Base-by-base conservation (phyloP, 257 asterid genomes). In the Rauvolfia tetraphylla region DNA sequence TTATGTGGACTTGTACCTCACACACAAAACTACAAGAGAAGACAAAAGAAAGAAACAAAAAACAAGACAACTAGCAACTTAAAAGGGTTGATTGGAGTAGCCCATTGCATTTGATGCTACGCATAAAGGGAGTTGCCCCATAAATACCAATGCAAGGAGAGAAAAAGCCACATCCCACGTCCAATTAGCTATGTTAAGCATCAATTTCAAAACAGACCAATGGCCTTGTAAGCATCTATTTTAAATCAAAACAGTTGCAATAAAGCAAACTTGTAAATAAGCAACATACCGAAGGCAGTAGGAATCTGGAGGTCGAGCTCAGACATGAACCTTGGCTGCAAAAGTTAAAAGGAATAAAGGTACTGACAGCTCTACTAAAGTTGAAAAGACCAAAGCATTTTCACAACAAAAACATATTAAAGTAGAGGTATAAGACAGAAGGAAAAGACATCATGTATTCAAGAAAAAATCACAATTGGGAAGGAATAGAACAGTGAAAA, bases 321-420 rank as follows among this genome's bases (percentile, higher is more conserved):
- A 88, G 97, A 91, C 97, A 91, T 91, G 93, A 91, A 91, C 80
- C 75, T 84, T 74, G 83, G 85, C 86, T 84, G 91, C 78, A 74
- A 72, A 49, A 48, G 11, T 72, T 12, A 33, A 72, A 36, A 53
- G 66, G 63, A 46, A 51, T 1, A 23, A 4, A 72, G 25, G 39
- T 71, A 23, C 70, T 39, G 41, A 71, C 25, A 15, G 33, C 14
- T 46, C 41, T 48, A 31, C 7, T 25, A 49, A 54, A 71, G 29
- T 29, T 5, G 36, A 31, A 71, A 69, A 69, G n/a, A 70, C 74
- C 38, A 70, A 27, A 31, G 23, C 57, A 17, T 34, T 27, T 15
- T 49, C 41, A 7, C 34, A 31, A 46, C 3, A 27, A 49, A 46
- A 1, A 71, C n/a, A 29, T 27, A 71, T 4, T 49, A 10, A 71